Conservation (phyloP, 2,329 filamentous ascomycete genomes). For the Beauveria brongniartii region DNA sequence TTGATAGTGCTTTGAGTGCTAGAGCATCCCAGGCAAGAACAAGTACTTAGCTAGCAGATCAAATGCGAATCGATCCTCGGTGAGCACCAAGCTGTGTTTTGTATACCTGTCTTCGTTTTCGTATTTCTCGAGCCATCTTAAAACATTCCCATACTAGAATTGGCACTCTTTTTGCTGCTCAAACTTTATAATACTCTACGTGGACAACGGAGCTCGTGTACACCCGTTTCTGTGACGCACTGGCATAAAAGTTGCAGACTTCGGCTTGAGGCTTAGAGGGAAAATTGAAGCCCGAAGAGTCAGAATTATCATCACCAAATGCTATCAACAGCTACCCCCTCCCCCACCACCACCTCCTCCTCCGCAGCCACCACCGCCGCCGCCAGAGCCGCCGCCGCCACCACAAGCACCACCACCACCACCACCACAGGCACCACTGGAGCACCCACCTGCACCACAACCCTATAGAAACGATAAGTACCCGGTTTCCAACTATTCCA, state of each 20-base stretch:
- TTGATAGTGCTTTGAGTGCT: background rate
- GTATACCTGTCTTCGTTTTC: too few species aligned
- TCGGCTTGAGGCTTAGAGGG: too few species aligned
- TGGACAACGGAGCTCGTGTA: too few species aligned
- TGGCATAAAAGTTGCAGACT: too few species aligned
- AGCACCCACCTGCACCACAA: slow-evolving; percentile 12
- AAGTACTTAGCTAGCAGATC: background rate
- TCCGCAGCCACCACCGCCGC: slow-evolving; percentile 14
- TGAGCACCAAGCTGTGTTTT: too few species aligned
- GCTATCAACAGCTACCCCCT: background rate
- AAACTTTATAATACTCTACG: too few species aligned
- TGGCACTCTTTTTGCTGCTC: too few species aligned
- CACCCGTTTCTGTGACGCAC: too few species aligned
- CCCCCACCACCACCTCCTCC: slow-evolving; percentile 14
- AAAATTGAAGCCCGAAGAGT: too few species aligned
- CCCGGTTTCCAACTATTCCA: slow-evolving; percentile 11
- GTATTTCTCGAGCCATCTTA: too few species aligned
- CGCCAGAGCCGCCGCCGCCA: slow-evolving; percentile 6
- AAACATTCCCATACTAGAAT: too few species aligned
- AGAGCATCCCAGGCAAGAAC: background rate
- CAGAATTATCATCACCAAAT: background rate
- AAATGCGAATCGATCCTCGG: background rate
- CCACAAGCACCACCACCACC: slow-evolving; percentile 14
- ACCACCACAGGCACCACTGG: slow-evolving; percentile 16
- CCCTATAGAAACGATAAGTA: slow-evolving; percentile 13